Percentiles rank a stretch among this genome's conserved stretches.
These are phyloP conservation scores for Cutaneotrichosporon mucoides DNA, from an alignment of 1,284 basidiomycete genomes.

Conservation along the genomic window DNA sequence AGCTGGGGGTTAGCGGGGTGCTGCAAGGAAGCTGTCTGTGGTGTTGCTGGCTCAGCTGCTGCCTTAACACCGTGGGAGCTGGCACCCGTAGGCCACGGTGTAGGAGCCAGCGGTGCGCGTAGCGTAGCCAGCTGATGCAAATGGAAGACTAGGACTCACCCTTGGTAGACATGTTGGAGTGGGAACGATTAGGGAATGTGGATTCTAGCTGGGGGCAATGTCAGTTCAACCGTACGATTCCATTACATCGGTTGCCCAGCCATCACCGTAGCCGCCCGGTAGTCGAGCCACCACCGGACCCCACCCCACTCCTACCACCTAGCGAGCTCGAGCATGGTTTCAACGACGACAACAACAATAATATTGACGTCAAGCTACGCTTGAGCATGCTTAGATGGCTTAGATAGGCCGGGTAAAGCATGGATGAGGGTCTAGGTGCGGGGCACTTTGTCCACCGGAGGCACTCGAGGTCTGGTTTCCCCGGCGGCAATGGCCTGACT, in stretches of 20 bases:
- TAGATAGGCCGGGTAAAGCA: background rate
- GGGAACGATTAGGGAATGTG: constrained; percentile 4
- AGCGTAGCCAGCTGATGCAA: background rate
- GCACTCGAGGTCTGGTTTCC: constrained; percentile 2
- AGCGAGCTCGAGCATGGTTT: background rate
- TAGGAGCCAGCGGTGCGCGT: background rate
- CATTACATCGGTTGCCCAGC: background rate
- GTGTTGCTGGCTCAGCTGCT: background rate
- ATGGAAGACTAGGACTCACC: constrained; percentile 30
- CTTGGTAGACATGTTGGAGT: constrained; percentile 47
- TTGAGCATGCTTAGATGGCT: background rate
- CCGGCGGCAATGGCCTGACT: constrained; percentile 2
- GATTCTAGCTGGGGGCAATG: background rate
- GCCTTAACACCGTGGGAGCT: too few relatives aligned
- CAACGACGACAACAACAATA: background rate
- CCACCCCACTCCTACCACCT: too few relatives aligned
- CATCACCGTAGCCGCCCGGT: background rate
- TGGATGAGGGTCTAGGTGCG: background rate
- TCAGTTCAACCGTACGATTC: background rate
- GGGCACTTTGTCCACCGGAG: constrained; percentile 1
- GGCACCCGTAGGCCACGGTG: too few relatives aligned
- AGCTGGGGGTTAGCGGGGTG: constrained; percentile 52
- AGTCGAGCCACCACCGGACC: background rate
- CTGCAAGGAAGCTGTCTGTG: background rate
- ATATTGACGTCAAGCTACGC: background rate